These are phyloP conservation scores for Amaranthus palmeri DNA, from an alignment of 148 eudicot genomes.

Conservation along the genomic window DNA sequence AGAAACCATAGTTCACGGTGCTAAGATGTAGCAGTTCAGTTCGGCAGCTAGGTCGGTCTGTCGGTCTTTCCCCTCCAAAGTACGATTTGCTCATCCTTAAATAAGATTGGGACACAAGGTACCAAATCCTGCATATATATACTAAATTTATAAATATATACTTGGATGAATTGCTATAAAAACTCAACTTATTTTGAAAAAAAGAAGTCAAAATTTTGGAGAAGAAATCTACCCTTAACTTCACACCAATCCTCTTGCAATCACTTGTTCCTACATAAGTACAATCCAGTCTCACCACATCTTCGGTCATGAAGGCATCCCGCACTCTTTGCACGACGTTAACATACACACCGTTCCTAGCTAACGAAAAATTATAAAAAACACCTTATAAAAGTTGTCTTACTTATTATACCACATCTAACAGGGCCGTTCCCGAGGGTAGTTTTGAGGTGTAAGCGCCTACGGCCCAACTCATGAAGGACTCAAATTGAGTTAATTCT, in stretches of 20 bases:
- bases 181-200: background rate
- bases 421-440: too few relatives aligned
- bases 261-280: constrained; percentile 62
- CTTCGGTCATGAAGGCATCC: constrained; percentile 77
- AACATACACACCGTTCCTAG: constrained; percentile 86
- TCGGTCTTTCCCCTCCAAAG: constrained; percentile 77
- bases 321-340: constrained; percentile 80
- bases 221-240: constrained; percentile 55
- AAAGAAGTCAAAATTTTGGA: background rate
- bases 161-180: background rate
- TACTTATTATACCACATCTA: too few relatives aligned
- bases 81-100: constrained; percentile 87
- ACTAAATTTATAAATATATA: background rate
- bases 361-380: constrained; percentile 29
- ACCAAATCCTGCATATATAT: constrained; percentile 65
- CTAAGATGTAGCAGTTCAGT: constrained; percentile 10
- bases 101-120: constrained; percentile 86
- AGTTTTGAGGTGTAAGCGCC: too few relatives aligned
- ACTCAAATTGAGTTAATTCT: too few relatives aligned
- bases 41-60: constrained; percentile 22
- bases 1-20: background rate
- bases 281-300: constrained; percentile 81
- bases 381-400: too few relatives aligned
- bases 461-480: too few relatives aligned
- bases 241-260: constrained; percentile 92